These are phyloP conservation scores for Quercus rubra DNA, from an alignment of 306 rosid species.

Conservation along the genomic window DNA sequence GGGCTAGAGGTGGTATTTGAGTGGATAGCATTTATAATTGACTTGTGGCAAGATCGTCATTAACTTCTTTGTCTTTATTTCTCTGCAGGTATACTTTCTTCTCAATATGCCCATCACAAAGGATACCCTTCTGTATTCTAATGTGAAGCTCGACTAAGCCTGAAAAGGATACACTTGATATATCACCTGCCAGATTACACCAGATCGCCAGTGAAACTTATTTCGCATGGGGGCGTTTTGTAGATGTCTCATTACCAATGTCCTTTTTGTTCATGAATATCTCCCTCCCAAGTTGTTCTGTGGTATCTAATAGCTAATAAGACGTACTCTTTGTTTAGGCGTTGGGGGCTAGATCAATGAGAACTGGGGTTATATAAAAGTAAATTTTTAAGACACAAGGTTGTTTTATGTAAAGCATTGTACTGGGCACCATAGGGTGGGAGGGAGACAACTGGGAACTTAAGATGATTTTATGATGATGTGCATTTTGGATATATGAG, in stretches of 20 bases:
- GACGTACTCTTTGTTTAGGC: conserved; percentile 17
- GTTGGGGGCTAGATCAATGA: conserved; percentile 25
- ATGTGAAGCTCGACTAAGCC: conserved; percentile 78
- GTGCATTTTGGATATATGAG: conserved; percentile 6
- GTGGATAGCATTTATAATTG: not conserved
- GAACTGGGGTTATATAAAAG: conserved; percentile 21
- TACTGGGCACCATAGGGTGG: conserved; percentile 5
- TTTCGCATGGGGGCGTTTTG: conserved; percentile 23
- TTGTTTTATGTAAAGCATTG: conserved; percentile 32
- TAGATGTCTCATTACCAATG: conserved; percentile 26
- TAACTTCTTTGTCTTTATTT: conserved; percentile 1
- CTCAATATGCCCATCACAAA: conserved; percentile 71
- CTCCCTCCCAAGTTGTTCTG: conserved; percentile 8
- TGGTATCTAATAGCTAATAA: conserved; percentile 33
- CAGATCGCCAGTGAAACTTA: conserved; percentile 29
- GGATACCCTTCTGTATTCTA: conserved; percentile 89
- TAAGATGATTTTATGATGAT: conserved; percentile 16
- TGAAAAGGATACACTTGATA: conserved; percentile 13
- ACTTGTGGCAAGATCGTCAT: not conserved
- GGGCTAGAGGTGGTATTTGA: not conserved
- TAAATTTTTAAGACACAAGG: not conserved
- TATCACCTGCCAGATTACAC: conserved; percentile 25
- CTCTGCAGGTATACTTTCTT: conserved; percentile 61
- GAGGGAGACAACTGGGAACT: conserved; percentile 3
- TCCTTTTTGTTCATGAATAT: conserved; percentile 30